Percentiles rank a stretch among this genome's conserved stretches.
phyloP scores from a whole-genome alignment of 306 rosid species.

The Rosa multiflora region DNA sequence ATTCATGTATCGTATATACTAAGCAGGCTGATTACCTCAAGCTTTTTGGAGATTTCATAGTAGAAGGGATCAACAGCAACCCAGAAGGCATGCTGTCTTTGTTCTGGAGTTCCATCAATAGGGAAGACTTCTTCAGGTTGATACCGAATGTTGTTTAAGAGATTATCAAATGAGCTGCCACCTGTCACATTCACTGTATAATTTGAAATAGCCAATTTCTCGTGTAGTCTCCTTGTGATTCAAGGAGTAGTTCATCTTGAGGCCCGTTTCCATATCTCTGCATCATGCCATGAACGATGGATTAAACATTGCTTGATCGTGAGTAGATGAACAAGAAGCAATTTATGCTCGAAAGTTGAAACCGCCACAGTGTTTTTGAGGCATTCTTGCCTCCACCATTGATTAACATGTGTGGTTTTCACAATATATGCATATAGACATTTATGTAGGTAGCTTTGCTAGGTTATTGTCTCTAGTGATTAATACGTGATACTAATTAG shows the following conservation, averaged over 20 bases:
- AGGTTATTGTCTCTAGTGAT: neutral
- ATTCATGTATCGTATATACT: neutral
- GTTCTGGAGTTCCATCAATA: constrained; percentile 48
- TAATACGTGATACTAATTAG: neutral
- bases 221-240: constrained; percentile 59
- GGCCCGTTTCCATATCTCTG: constrained; percentile 53
- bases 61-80: constrained; percentile 41
- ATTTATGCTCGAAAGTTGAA: neutral
- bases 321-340: neutral
- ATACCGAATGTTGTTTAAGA: constrained; percentile 57
- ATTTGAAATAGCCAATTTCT: constrained; percentile 39
- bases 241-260: constrained; percentile 37
- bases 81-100: constrained; percentile 56
- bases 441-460: neutral
- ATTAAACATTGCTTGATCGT: neutral
- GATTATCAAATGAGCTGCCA: constrained; percentile 31
- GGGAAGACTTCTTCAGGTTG: constrained; percentile 66
- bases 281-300: constrained; percentile 1
- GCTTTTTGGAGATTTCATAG: constrained; percentile 28
- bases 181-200: constrained; percentile 36
- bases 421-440: neutral
- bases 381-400: neutral
- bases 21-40: constrained; percentile 29
- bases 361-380: neutral
- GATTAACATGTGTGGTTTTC: neutral